Percentiles rank a stretch among this genome's conserved stretches.
These are phyloP conservation scores for Eutrema heterophyllum DNA, from an alignment of 345 rosid genomes.

Conservation along the genomic window DNA sequence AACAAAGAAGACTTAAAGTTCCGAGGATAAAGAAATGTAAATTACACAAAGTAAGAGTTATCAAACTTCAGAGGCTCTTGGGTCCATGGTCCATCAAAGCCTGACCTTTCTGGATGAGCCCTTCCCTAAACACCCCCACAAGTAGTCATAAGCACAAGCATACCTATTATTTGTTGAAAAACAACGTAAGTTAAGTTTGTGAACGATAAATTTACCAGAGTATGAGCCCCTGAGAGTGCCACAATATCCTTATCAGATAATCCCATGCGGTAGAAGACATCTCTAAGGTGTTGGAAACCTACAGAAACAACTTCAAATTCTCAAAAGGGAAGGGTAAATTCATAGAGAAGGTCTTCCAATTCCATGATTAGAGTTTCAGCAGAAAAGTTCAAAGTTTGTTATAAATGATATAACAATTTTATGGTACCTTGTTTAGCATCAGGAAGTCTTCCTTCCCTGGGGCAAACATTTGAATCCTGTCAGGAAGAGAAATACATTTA, in stretches of 20 bases:
- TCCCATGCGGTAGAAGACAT: constrained; percentile 87
- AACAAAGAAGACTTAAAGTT: not conserved
- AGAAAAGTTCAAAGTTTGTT: not conserved
- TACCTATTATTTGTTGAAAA: not conserved
- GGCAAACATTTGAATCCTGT: constrained; percentile 67
- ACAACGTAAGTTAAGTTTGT: constrained; percentile 43
- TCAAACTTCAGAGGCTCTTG: constrained; percentile 87
- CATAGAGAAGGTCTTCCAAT: not conserved
- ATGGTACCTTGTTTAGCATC: constrained; percentile 71
- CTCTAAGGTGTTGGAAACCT: constrained; percentile 77
- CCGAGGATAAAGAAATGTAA: constrained; percentile 2
- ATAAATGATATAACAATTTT: not conserved
- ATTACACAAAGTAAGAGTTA: constrained; percentile 91
- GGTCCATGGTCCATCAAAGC: constrained; percentile 98
- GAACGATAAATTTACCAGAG: constrained; percentile 46
- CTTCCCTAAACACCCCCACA: constrained; percentile 53
- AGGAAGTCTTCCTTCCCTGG: constrained; percentile 89
- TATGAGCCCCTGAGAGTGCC: constrained; percentile 43
- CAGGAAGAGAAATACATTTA: constrained; percentile 12
- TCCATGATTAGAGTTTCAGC: not conserved
- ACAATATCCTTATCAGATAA: constrained; percentile 83
- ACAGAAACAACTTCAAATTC: not conserved
- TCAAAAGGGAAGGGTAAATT: not conserved
- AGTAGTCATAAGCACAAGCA: not conserved
- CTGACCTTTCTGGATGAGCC: constrained; percentile 91